phyloP scores from a whole-genome alignment of 768 basidiomycete species.

The Neoboletus brunneissimus region DNA sequence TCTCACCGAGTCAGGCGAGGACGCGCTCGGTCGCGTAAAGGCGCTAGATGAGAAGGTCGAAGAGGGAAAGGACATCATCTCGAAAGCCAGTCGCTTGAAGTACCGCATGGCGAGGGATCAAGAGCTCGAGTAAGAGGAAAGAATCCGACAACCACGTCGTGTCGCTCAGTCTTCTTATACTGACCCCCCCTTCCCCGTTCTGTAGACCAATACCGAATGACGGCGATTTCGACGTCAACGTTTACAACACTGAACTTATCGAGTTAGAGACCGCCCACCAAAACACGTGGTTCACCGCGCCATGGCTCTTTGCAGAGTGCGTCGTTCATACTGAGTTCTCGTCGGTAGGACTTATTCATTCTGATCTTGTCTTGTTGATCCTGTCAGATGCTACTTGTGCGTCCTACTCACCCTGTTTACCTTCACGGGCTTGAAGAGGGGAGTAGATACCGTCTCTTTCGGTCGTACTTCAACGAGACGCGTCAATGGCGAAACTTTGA shows the following conservation, averaged over 20 bases:
- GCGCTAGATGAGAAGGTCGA: slow-evolving; percentile 43
- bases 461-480: slow-evolving; percentile 67
- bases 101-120: slow-evolving; percentile 85
- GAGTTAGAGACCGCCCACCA: slow-evolving; percentile 43
- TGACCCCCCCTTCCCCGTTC: background rate
- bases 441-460: slow-evolving; percentile 76
- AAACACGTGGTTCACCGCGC: slow-evolving; percentile 86
- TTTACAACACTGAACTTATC: slow-evolving; percentile 76
- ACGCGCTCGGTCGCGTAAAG: slow-evolving; percentile 19
- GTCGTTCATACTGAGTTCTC: slow-evolving; percentile 24
- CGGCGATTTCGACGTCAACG: slow-evolving; percentile 61
- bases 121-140: slow-evolving; percentile 52
- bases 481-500: slow-evolving; percentile 74
- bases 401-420: slow-evolving; percentile 18
- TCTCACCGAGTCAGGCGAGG: slow-evolving; percentile 8
- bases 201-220: slow-evolving; percentile 70
- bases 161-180: background rate
- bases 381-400: slow-evolving; percentile 68
- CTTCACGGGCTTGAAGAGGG: background rate
- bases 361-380: background rate
- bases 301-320: slow-evolving; percentile 97
- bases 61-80: slow-evolving; percentile 81
- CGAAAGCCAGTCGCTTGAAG: slow-evolving; percentile 72
- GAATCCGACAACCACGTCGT: background rate
- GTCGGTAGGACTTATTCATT: background rate